Evolutionary conservation across 257 asterid genomes (phyloP).

Genomic region (Forsythia suspensa): DNA sequence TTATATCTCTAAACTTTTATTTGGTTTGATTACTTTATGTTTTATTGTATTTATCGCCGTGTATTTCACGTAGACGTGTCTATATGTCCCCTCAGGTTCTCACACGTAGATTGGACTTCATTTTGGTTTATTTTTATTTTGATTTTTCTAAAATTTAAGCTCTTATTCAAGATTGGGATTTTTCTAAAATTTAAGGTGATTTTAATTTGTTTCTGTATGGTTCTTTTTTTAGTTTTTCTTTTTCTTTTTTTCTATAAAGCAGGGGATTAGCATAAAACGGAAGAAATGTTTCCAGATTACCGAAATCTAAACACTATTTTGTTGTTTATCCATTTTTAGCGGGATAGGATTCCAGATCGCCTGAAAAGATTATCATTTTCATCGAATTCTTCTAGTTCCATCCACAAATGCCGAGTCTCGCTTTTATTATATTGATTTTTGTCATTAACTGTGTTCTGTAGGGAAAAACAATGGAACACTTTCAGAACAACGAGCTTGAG

Average conservation of each 20-base stretch:
- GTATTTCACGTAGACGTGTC: background rate
- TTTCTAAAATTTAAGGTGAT: background rate
- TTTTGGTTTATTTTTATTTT: background rate
- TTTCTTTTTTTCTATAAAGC: no score
- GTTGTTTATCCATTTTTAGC: background rate
- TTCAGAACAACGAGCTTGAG: slow-evolving; percentile 57
- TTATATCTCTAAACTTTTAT: background rate
- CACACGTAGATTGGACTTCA: background rate
- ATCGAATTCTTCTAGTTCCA: background rate
- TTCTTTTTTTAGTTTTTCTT: background rate
- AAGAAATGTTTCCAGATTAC: background rate
- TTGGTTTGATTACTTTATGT: background rate
- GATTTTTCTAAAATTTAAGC: background rate
- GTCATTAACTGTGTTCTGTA: background rate
- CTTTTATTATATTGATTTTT: background rate
- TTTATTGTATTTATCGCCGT: background rate
- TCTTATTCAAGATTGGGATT: background rate
- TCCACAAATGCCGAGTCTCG: background rate
- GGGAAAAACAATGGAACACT: slow-evolving; percentile 53
- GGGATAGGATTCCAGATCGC: slow-evolving; percentile 1
- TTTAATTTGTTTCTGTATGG: background rate
- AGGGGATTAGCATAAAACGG: no score
- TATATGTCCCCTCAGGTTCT: background rate
- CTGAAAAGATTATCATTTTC: background rate
- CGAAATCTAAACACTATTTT: background rate